Evolutionary conservation across 1,139 yeast species (phyloP).

Genomic region (Diutina sp.): DNA sequence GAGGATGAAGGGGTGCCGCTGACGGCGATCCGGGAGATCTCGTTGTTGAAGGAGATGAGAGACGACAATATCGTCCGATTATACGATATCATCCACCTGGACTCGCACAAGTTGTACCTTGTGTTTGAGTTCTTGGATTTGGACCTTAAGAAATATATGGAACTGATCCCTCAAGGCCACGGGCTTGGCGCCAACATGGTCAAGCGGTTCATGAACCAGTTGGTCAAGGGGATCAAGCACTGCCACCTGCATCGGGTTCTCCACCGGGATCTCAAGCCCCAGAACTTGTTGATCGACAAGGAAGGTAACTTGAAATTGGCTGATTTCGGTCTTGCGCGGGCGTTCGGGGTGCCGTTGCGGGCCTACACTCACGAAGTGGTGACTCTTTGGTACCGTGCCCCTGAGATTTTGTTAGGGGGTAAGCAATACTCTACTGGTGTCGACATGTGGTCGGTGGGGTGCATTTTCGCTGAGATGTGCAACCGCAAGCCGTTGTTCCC

Average conservation of each 20-base stretch:
- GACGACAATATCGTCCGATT: constrained; percentile 87
- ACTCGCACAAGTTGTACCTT: constrained; percentile 81
- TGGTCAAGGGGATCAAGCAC: constrained; percentile 84
- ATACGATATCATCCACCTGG: constrained; percentile 94
- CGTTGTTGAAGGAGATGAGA: constrained; percentile 81
- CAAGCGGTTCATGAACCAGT: constrained; percentile 85
- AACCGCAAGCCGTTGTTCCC: constrained; percentile 92
- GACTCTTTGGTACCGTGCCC: constrained; percentile 96
- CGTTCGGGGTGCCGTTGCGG: constrained; percentile 92
- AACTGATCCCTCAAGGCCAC: constrained; percentile 80
- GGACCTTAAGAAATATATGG: constrained; percentile 96
- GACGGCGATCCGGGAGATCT: constrained; percentile 93
- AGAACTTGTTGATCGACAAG: constrained; percentile 82
- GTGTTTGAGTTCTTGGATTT: constrained; percentile 90
- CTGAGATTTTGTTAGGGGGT: constrained; percentile 91
- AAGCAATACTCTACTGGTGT: constrained; percentile 97
- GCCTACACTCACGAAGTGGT: constrained; percentile 98
- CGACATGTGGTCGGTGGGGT: constrained; percentile 98
- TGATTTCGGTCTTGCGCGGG: constrained; percentile 94
- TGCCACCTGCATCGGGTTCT: constrained; percentile 92
- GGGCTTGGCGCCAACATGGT: constrained; percentile 87
- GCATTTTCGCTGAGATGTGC: constrained; percentile 98
- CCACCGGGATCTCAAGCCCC: constrained; percentile 95
- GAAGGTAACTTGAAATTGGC: constrained; percentile 94
- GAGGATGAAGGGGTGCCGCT: constrained; percentile 95